phyloP scores from a whole-genome alignment of 352 stramenopile genomes.

The Pythium folliculosum region DNA sequence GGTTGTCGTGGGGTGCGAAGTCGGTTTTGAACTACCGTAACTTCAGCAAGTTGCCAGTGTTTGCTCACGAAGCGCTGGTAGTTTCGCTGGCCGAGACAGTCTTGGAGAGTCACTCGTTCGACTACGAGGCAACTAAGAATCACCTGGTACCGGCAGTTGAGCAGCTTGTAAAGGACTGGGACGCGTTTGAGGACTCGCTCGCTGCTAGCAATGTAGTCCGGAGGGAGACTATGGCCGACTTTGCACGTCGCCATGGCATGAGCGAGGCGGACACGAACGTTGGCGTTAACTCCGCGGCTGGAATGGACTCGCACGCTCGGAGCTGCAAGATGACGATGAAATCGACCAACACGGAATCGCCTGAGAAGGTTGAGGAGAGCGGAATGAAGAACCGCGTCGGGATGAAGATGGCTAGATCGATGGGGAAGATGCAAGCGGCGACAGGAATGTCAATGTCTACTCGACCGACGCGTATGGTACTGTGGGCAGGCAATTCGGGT shows the following conservation, averaged over 20 bases:
- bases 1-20: constrained; percentile 80
- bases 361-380: constrained; percentile 9
- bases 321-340: constrained; percentile 31
- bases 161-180: constrained; percentile 58
- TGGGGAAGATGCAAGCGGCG: constrained; percentile 30
- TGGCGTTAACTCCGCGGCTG: neutral
- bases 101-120: constrained; percentile 54
- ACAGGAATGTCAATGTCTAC: constrained; percentile 33
- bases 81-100: constrained; percentile 74
- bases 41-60: constrained; percentile 83
- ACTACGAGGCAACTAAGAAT: constrained; percentile 42
- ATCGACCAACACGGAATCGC: constrained; percentile 3
- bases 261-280: constrained; percentile 27
- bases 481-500: constrained; percentile 79
- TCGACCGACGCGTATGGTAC: constrained; percentile 69
- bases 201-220: constrained; percentile 33
- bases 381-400: constrained; percentile 27
- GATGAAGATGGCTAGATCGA: constrained; percentile 11
- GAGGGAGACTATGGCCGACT: constrained; percentile 52
- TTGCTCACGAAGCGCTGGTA: constrained; percentile 85
- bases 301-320: constrained; percentile 8
- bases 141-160: constrained; percentile 69
- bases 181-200: constrained; percentile 51
- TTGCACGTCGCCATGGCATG: constrained; percentile 38
- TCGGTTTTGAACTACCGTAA: constrained; percentile 75